Base-by-base conservation (phyloP, 208 protist genomes). In the Crithidia bombi region DNA sequence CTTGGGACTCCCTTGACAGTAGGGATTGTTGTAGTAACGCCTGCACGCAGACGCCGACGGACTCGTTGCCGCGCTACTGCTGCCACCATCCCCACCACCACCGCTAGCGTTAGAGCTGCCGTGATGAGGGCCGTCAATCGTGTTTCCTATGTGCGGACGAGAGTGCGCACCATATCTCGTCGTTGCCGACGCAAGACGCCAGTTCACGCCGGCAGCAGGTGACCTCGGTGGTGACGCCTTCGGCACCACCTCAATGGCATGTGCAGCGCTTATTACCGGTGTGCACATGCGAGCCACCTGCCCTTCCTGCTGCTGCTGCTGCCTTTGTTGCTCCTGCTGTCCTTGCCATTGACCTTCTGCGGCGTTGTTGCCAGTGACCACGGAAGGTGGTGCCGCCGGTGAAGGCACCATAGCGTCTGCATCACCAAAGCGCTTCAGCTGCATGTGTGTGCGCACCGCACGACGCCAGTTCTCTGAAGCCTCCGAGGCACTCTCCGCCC, bases 11-110 rank as follows among this genome's bases (percentile, higher is more conserved):
- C 50, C 59, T 11, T 26, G 7, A 32, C 59, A 63, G 44, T 75
- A 75, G 10, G 69, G 69, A 21, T 75, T 75, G 62, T 75, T 62
- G 62, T 75, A 69, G 36, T 69, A 75, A 12, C 69, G 52, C 32
- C 28, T 62, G 30, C 69, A 26, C 11, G 59, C 39, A n/a, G 69
- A 51, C 12, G 21, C 36, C 6, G 57, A 30, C 35, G 58, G 2
- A 23, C 44, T 36, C 4, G 32, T 28, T 15, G 32, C 36, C 5
- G 47, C 15, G 26, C 6, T 35, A 32, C 30, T 57, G 26, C 38
- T 35, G 28, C 28, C 41, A 12, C 30, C 51, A 6, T 38, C 5
- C 6, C n/a, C 30, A 32, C 30, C 56, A 30, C 36, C 15, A 17
- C 32, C 30, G 21, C 26, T n/a, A 21, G 15, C 55, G 25, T 14